Percentiles rank a stretch among this genome's conserved stretches.
Conservation (phyloP, 192 early-diverging fungal species). For the Gryganskiella cystojenkinii region DNA sequence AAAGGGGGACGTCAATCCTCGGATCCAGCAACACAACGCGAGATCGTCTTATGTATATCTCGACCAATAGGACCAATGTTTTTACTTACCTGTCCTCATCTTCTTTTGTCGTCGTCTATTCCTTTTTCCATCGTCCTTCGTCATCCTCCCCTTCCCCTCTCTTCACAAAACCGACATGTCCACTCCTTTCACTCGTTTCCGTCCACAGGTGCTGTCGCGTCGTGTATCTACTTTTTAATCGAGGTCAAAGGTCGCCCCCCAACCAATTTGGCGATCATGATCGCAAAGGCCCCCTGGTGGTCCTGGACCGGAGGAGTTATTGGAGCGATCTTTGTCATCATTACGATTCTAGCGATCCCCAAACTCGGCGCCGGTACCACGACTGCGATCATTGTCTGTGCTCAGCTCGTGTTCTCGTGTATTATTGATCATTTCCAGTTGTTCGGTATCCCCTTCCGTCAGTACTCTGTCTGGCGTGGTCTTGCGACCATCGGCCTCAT, state of each 20-base stretch:
- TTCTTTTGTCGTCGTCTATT: too few relatives aligned
- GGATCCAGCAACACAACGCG: too few relatives aligned
- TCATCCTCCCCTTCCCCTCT: too few relatives aligned
- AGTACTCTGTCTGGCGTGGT: constrained; percentile 57
- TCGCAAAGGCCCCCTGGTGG: constrained; percentile 59
- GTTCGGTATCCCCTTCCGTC: constrained; percentile 55
- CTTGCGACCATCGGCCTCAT: constrained; percentile 57
- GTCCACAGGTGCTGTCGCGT: constrained; percentile 37
- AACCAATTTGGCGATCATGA: constrained; percentile 25
- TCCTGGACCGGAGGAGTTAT: constrained; percentile 61
- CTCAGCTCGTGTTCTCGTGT: constrained; percentile 61
- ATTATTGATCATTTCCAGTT: constrained; percentile 64
- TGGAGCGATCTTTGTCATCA: constrained; percentile 57
- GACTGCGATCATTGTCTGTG: constrained; percentile 59
- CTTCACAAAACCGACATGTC: too few relatives aligned
- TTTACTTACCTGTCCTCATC: too few relatives aligned
- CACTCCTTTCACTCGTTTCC: too few relatives aligned
- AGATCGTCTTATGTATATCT: too few relatives aligned
- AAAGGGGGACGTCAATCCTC: too few relatives aligned
- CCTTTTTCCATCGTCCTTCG: too few relatives aligned
- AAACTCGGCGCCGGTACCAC: constrained; percentile 63
- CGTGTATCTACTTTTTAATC: constrained; percentile 42
- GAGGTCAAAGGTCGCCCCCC: constrained; percentile 41
- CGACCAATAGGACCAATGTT: too few relatives aligned
- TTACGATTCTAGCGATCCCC: constrained; percentile 61